Conservation (phyloP, 805 yeast genomes). For the Tanozyma kutaoensis region DNA sequence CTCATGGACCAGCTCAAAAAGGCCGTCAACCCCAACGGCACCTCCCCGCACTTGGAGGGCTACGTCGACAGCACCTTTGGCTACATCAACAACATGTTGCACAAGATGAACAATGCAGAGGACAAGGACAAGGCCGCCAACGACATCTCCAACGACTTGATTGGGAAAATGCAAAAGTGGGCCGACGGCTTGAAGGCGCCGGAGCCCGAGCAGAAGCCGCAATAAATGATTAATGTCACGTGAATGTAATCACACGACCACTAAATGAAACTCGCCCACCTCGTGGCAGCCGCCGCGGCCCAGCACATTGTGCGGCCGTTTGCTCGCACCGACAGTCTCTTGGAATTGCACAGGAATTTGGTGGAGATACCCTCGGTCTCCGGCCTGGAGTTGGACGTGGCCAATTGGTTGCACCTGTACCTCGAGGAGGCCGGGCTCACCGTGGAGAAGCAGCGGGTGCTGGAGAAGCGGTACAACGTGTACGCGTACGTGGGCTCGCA, state of each 20-base stretch:
- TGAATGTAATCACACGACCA: no score
- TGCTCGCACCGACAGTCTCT: constrained; percentile 1
- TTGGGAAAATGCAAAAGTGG: constrained; percentile 15
- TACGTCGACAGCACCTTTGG: constrained; percentile 13
- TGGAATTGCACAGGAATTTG: constrained; percentile 13
- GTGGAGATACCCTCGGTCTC: constrained; percentile 14
- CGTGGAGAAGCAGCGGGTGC: constrained; percentile 30
- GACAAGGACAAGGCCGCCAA: constrained; percentile 19
- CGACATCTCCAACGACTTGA: constrained; percentile 22
- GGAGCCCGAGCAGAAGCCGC: not conserved
- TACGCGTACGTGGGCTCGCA: constrained; percentile 39
- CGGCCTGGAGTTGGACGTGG: constrained; percentile 17
- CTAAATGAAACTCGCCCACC: no score
- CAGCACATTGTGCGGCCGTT: no score
- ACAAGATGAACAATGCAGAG: constrained; percentile 16
- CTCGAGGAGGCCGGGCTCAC: constrained; percentile 32
- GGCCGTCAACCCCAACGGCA: constrained; percentile 15
- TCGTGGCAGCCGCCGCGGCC: no score
- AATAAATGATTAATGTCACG: no score
- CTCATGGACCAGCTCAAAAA: constrained; percentile 2
- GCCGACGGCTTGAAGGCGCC: constrained; percentile 2
- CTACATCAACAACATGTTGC: constrained; percentile 12
- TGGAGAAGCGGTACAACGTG: constrained; percentile 28
- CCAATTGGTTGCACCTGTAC: constrained; percentile 23
- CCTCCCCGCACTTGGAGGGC: constrained; percentile 13